Percentiles rank a stretch among this genome's conserved stretches.
Conservation (phyloP, 495 filamentous ascomycete species). For the Penicillium pancosmium region DNA sequence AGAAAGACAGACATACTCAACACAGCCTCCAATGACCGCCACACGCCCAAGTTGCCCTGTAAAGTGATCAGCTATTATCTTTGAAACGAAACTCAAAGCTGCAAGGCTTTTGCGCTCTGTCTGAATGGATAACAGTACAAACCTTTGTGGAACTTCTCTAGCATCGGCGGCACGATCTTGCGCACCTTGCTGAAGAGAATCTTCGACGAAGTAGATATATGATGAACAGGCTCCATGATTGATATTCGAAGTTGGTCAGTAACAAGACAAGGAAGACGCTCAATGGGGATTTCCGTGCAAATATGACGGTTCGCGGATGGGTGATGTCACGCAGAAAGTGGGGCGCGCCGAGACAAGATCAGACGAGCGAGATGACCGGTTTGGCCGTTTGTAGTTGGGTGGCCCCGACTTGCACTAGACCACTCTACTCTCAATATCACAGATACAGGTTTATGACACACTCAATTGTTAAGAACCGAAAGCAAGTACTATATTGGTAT, state of each 20-base stretch:
- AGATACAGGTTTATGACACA: background rate
- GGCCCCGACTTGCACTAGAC: no score
- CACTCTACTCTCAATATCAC: no score
- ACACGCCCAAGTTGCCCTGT: constrained; percentile 89
- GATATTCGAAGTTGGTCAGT: background rate
- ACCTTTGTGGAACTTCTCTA: constrained; percentile 98
- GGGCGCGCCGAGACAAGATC: constrained; percentile 27
- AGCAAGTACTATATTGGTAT: constrained; percentile 25
- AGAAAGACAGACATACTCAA: constrained; percentile 58
- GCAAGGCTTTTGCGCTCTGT: background rate
- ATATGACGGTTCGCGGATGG: constrained; percentile 11
- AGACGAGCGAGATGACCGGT: constrained; percentile 13
- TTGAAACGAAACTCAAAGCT: background rate
- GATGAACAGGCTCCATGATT: constrained; percentile 46
- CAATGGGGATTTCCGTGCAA: constrained; percentile 5
- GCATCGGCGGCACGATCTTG: constrained; percentile 91
- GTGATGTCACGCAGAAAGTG: constrained; percentile 52
- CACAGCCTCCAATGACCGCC: constrained; percentile 91
- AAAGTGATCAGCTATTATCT: background rate
- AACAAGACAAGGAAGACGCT: background rate
- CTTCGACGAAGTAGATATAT: constrained; percentile 62
- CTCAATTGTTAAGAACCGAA: background rate
- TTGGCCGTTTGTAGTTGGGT: background rate
- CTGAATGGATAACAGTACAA: constrained; percentile 1
- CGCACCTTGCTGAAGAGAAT: constrained; percentile 79